phyloP scores from a whole-genome alignment of 768 basidiomycete genomes.

The Pleurotus platypus region DNA sequence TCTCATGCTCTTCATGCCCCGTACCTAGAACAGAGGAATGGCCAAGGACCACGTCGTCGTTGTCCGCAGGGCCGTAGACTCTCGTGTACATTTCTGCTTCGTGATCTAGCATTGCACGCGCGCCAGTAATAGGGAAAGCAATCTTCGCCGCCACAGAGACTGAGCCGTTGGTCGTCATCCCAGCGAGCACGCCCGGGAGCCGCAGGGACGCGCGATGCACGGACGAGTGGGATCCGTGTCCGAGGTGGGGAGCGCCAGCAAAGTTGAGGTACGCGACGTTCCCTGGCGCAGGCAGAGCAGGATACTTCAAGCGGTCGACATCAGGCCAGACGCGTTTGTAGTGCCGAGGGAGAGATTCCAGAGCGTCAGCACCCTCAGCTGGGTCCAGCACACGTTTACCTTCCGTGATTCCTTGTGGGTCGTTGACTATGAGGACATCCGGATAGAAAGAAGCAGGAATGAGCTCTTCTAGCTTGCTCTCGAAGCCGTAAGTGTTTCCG shows the following conservation, averaged over 20 bases:
- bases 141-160: conserved; percentile 32
- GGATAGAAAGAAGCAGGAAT: conserved; percentile 19
- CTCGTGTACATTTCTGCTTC: conserved; percentile 30
- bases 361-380: background rate
- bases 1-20: background rate
- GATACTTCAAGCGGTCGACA: background rate
- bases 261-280: conserved; percentile 14
- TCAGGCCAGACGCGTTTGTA: conserved; percentile 16
- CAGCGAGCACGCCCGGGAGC: conserved; percentile 28
- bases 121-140: conserved; percentile 21
- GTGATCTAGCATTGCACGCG: conserved; percentile 20
- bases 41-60: background rate
- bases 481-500: background rate
- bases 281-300: background rate
- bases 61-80: conserved; percentile 12
- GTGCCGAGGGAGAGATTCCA: conserved; percentile 5
- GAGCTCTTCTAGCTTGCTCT: conserved; percentile 19
- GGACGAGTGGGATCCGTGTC: conserved; percentile 19
- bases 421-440: conserved; percentile 20
- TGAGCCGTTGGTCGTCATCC: conserved; percentile 17
- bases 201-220: conserved; percentile 37
- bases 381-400: background rate
- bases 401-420: conserved; percentile 13
- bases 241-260: conserved; percentile 14
- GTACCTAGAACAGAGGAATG: background rate